These are phyloP conservation scores for Holtermanniella nyarrowii DNA, from an alignment of 768 basidiomycete species.

Conservation along the genomic window DNA sequence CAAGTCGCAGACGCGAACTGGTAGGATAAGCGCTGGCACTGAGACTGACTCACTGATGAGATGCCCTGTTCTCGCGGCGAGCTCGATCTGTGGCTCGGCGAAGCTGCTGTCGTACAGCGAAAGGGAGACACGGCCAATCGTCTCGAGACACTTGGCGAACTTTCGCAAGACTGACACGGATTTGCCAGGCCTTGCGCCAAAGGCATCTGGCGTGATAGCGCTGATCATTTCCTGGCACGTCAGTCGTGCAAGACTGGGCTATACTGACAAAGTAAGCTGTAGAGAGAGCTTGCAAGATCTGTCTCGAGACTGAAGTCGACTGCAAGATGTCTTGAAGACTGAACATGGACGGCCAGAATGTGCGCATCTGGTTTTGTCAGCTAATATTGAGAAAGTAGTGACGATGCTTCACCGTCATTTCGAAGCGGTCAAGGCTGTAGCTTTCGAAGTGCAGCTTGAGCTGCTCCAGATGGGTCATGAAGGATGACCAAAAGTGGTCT, in stretches of 20 bases:
- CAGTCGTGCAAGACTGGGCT: too few relatives aligned
- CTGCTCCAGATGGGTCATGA: constrained; percentile 79
- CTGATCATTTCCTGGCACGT: constrained; percentile 16
- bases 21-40: neutral
- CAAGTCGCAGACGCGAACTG: constrained; percentile 22
- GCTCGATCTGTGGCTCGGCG: constrained; percentile 16
- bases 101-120: constrained; percentile 8
- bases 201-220: constrained; percentile 6
- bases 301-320: constrained; percentile 72
- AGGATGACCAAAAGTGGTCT: constrained; percentile 67
- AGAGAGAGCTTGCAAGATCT: constrained; percentile 66
- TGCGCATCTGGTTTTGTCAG: constrained; percentile 46
- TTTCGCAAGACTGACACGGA: constrained; percentile 6
- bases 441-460: constrained; percentile 65
- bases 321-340: too few relatives aligned
- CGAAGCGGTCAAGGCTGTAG: constrained; percentile 80
- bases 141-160: constrained; percentile 14
- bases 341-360: constrained; percentile 71
- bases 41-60: constrained; percentile 17
- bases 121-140: constrained; percentile 10
- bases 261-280: too few relatives aligned
- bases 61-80: constrained; percentile 18
- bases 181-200: neutral
- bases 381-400: neutral
- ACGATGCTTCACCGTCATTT: constrained; percentile 50